A percentile compares a stretch with the other conserved stretches of the same genome.
phyloP scores from a whole-genome alignment of 768 basidiomycete species.

The Cystobasidium tubakii region DNA sequence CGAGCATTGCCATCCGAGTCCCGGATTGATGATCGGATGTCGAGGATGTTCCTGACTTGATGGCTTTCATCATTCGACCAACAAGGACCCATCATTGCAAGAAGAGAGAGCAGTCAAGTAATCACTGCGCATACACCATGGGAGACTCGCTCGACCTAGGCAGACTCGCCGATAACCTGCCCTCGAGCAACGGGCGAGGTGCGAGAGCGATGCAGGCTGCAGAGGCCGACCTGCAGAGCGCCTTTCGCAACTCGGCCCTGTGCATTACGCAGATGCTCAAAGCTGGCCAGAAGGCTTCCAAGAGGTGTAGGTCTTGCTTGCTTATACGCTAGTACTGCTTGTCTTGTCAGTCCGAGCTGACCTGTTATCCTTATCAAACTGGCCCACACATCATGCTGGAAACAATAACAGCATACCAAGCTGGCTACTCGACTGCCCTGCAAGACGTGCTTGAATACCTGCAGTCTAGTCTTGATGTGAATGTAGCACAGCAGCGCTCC shows the following conservation, averaged over 20 bases:
- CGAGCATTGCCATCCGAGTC: too few relatives aligned
- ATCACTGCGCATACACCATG: neutral
- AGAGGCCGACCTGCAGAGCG: conserved; percentile 29
- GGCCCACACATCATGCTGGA: neutral
- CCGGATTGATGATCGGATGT: too few relatives aligned
- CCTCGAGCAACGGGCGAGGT: neutral
- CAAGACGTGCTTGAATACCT: conserved; percentile 36
- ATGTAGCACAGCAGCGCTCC: neutral
- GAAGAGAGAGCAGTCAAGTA: neutral
- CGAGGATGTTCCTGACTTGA: too few relatives aligned
- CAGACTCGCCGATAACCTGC: conserved; percentile 29
- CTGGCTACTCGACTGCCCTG: conserved; percentile 29
- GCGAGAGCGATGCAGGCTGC: conserved; percentile 2
- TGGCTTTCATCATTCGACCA: neutral
- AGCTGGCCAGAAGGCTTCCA: conserved; percentile 25
- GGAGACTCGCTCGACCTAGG: conserved; percentile 26
- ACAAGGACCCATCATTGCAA: neutral
- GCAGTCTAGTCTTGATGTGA: conserved; percentile 30
- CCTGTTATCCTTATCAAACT: neutral
- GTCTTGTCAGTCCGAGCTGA: neutral
- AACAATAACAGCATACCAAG: conserved; percentile 29
- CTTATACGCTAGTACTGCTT: neutral
- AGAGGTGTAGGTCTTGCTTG: conserved; percentile 16
- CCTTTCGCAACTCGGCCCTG: conserved; percentile 12
- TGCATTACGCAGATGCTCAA: conserved; percentile 21